Base-by-base conservation (phyloP, 345 rosid species). In the Moricandia arvensis region DNA sequence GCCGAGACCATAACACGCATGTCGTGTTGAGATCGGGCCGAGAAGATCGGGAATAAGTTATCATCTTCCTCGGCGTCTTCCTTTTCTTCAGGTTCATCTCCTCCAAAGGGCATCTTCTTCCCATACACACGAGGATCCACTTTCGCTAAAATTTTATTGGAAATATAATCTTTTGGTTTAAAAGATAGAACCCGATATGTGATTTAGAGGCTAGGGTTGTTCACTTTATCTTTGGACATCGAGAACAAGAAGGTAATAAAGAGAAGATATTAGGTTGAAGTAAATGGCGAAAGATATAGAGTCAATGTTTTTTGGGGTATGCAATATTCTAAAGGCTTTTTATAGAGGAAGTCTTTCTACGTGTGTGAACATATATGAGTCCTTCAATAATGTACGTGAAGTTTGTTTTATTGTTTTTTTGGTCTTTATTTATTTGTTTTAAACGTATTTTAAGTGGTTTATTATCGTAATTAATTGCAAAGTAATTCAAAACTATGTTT, bases 1-100 rank as follows among this genome's bases (percentile, higher is more conserved):
- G 93, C 96, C 4, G 91, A 84, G 63, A 90, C 89, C 88, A 90
- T 86, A 2, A 79, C 89, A 45, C 79, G 61, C 89, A 81, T 87
- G 59, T 90, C 96, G 31, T 82, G 89, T 71, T 90, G 90, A 47
- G 96, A 90, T 79, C 90, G 77, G 45, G 87, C 83, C n/a, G 90
- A 86, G 79, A 79, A 88, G 29, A 80, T 63, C 0, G 93, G 91
- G 68, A 90, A 88, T 29, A 75, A 58, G 72, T 43, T 73, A 47
- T 85, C 84, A 54, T 86, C 84, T 66, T 86, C 83, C 58, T 79
- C 83, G 21, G 51, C 26, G 49, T 81, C 83, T 77, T 78, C 79
- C 62, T 83, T 77, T 47, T 72, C 75, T n/a, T 43, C 83, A 81
- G 82, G 33, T 77, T 81, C 93, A 69, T 82, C 77, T 58, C 79